A percentile compares a stretch with the other conserved stretches of the same genome.
Conservation (phyloP, 257 asterid species). For the Catharanthus roseus region DNA sequence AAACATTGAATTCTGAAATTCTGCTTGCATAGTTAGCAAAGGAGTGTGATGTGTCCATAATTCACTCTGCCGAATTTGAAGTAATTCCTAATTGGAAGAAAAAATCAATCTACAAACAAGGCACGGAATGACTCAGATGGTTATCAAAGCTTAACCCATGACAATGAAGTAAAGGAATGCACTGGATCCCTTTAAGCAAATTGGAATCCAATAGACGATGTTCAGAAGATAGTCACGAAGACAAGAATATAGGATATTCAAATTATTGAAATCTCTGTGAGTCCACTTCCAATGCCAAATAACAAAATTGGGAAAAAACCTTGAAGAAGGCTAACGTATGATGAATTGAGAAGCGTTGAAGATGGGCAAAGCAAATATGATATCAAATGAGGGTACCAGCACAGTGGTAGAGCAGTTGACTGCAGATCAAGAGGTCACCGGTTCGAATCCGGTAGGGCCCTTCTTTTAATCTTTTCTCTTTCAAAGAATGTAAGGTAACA, state of each 20-base stretch:
- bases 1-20: neutral
- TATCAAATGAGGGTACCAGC: neutral
- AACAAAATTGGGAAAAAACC: too few species aligned
- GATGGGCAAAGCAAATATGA: too few species aligned
- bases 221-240: neutral
- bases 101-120: too few species aligned
- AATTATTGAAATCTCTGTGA: too few species aligned
- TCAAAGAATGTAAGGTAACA: neutral
- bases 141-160: neutral
- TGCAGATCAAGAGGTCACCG: neutral
- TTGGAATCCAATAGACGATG: neutral
- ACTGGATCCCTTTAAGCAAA: too few species aligned
- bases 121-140: neutral
- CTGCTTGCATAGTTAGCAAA: neutral
- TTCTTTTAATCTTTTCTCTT: too few species aligned
- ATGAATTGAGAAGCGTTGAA: too few species aligned
- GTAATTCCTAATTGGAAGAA: neutral
- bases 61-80: neutral
- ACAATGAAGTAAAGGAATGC: neutral
- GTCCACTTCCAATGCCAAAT: too few species aligned
- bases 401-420: neutral
- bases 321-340: too few species aligned
- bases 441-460: neutral
- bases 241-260: neutral
- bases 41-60: neutral